Base-by-base conservation (phyloP, 345 rosid genomes). In the Orychophragmus violaceus region DNA sequence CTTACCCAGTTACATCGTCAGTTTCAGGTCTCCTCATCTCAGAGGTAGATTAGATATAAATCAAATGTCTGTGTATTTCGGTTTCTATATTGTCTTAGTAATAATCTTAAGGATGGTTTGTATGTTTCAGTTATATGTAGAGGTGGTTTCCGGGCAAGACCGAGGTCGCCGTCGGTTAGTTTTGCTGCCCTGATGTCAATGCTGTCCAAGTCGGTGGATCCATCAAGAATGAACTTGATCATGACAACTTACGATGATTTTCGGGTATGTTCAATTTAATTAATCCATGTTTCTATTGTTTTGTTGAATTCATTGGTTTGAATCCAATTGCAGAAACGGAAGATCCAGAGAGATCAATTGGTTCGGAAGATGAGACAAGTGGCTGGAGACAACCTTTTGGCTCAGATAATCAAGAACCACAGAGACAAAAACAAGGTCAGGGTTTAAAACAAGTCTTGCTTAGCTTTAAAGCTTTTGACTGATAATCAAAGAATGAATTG, bases 81-180 rank as follows among this genome's bases (percentile, higher is more conserved):
- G 12, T 28, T 28, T 17, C 2, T 5, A 1, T 9, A 14, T 48
- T 28, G 64, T 36, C 0, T 53, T 37, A 16, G 46, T 41, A 21
- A 9, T 41, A 6, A 41, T 41, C 13, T 35, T 16, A 21, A 39
- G 44, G 3, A 41, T 16, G 19, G 17, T 35, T 24, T n/a, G n/a
- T n/a, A n/a, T n/a, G 1, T 30, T 32, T 52, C 51, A 63, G 65
- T 59, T 28, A 14, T 68, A 36, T 11, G 78, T 69, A 25, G 33
- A 71, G 6, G 37, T 46, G 64, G 71, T 37, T 37, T 17, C 3
- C 30, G 16, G 10, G 56, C 64, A n/a, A 60, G n/a, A 19, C 94
- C 88, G 3, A 83, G 75, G 52, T 86, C 90, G 5, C 96, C 97
- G 0, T 84, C 94, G 92, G 80, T 93, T 79, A 78, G 85, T 4